Percentiles rank a stretch among this genome's conserved stretches.
Conservation (phyloP, 2,329 filamentous ascomycete genomes). For the Diaporthe eres region DNA sequence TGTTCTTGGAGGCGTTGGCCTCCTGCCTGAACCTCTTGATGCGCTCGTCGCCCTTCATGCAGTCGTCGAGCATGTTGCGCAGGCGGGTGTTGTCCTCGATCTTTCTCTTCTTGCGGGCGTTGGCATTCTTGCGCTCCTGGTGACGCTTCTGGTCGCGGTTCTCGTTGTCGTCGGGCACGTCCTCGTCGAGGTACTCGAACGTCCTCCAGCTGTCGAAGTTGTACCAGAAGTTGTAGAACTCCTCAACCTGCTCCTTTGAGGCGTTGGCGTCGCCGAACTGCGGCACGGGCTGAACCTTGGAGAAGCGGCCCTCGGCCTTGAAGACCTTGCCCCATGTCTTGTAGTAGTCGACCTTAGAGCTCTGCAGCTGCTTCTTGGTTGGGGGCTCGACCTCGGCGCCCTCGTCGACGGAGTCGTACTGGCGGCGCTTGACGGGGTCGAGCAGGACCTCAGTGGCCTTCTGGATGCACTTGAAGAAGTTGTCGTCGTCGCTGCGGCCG, state of each 20-base stretch:
- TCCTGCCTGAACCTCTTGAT: conserved; percentile 98
- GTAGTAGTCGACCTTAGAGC: conserved; percentile 83
- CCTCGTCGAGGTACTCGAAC: conserved; percentile 99
- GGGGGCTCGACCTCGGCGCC: conserved; percentile 93
- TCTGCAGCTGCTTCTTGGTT: conserved; percentile 88
- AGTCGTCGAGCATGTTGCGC: conserved; percentile 90
- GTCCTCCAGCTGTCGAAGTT: conserved; percentile 98
- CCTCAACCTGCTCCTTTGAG: conserved; percentile 89
- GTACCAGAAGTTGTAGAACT: conserved; percentile 99
- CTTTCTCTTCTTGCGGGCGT: conserved; percentile 99
- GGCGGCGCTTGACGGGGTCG: conserved; percentile 91
- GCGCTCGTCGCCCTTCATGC: conserved; percentile 87
- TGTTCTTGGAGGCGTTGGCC: conserved; percentile 95
- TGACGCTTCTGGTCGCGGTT: conserved; percentile 99
- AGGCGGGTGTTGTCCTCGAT: conserved; percentile 94
- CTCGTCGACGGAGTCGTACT: conserved; percentile 98
- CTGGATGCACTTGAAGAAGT: conserved; percentile 99
- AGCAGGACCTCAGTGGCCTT: conserved; percentile 95
- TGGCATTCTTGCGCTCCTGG: conserved; percentile 98
- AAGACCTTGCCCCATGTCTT: conserved; percentile 95
- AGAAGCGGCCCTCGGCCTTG: conserved; percentile 93
- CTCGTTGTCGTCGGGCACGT: conserved; percentile 98
- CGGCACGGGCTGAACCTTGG: conserved; percentile 90
- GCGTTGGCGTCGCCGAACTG: conserved; percentile 87
- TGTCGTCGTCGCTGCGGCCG: conserved; percentile 90